These are phyloP conservation scores for Abrus precatorius DNA, from an alignment of 306 rosid species.

Conservation along the genomic window DNA sequence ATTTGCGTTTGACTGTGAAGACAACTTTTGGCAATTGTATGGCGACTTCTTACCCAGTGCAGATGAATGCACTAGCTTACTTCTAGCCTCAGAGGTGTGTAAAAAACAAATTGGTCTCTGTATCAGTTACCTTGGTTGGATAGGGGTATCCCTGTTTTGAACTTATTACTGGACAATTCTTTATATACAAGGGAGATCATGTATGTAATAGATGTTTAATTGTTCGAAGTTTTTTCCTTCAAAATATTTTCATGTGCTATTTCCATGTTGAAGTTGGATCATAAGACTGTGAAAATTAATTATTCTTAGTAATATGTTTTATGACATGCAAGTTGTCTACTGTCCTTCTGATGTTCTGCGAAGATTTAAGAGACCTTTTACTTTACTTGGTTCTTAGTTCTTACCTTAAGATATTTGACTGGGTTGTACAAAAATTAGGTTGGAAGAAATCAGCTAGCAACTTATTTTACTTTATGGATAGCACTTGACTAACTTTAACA, in stretches of 20 bases:
- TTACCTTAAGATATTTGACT: conserved; percentile 1
- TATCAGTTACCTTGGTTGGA: not conserved
- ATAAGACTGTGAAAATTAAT: conserved; percentile 7
- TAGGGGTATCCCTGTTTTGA: conserved; percentile 16
- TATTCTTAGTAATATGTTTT: not conserved
- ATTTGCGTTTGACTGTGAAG: conserved; percentile 77
- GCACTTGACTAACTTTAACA: not conserved
- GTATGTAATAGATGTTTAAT: conserved; percentile 34
- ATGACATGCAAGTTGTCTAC: conserved; percentile 3
- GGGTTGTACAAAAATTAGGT: conserved; percentile 5
- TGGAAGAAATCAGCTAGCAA: not conserved
- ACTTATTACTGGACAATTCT: conserved; percentile 4
- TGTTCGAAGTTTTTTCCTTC: conserved; percentile 30
- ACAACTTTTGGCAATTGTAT: conserved; percentile 93
- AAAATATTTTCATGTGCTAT: not conserved
- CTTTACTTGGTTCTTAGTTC: not conserved
- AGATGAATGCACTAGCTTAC: conserved; percentile 90
- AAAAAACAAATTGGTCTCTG: not conserved
- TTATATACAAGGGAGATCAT: not conserved
- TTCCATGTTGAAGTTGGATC: conserved; percentile 19
- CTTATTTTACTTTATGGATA: conserved; percentile 9
- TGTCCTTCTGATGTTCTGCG: conserved; percentile 30
- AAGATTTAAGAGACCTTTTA: not conserved
- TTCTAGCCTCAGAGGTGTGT: conserved; percentile 88
- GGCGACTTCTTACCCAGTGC: conserved; percentile 91